A percentile compares a stretch with the other conserved stretches of the same genome.
Evolutionary conservation across 805 yeast genomes (phyloP).

Genomic region (Henningerozyma blattae): DNA sequence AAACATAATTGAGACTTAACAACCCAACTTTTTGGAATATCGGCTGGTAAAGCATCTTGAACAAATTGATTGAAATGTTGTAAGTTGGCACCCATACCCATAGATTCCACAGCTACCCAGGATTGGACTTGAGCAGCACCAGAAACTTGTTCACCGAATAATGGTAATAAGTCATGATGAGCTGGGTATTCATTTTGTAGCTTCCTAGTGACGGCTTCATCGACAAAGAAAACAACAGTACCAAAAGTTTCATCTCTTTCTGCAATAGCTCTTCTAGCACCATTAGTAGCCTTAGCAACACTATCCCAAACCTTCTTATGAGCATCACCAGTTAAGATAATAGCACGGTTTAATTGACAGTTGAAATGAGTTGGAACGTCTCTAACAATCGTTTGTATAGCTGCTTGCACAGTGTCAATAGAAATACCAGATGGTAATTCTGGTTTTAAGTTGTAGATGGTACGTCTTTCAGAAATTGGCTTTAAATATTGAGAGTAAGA

Average conservation of each 20-base stretch:
- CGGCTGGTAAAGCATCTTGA: constrained; percentile 27
- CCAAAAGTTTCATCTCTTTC: constrained; percentile 36
- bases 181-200: constrained; percentile 32
- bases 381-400: constrained; percentile 33
- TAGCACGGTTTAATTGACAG: constrained; percentile 38
- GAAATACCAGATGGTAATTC: constrained; percentile 31
- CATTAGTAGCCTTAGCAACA: constrained; percentile 27
- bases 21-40: constrained; percentile 32
- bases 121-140: constrained; percentile 39
- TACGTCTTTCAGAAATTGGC: constrained; percentile 29
- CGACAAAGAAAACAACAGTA: constrained; percentile 38
- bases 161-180: constrained; percentile 34
- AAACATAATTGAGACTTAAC: constrained; percentile 39
- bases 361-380: constrained; percentile 43
- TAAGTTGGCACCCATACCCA: constrained; percentile 38
- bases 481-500: too few species aligned
- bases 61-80: constrained; percentile 41
- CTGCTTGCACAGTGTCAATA: constrained; percentile 28
- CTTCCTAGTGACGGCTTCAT: constrained; percentile 27
- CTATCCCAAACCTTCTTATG: constrained; percentile 36
- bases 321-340: constrained; percentile 33
- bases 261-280: constrained; percentile 31
- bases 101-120: constrained; percentile 35
- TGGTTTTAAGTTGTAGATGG: constrained; percentile 35
- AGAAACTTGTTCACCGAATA: constrained; percentile 34